Evolutionary conservation across 345 rosid species (phyloP).

Genomic region (Arabis hirsuta): DNA sequence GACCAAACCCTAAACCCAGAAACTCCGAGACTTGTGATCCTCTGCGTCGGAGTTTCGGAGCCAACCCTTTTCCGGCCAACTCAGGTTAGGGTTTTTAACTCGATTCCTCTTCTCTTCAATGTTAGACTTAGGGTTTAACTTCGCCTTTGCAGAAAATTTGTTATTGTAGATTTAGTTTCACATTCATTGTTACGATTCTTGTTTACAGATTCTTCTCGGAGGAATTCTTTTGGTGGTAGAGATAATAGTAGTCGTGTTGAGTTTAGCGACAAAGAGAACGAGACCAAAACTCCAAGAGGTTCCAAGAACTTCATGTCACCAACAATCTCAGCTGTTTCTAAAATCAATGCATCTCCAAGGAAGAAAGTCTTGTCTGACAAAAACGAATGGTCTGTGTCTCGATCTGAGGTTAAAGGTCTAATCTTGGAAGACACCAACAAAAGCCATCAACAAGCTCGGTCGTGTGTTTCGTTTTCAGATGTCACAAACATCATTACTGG

Average conservation of each 20-base stretch:
- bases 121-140: neutral
- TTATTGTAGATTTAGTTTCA: neutral
- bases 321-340: conserved; percentile 84
- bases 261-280: conserved; percentile 66
- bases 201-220: conserved; percentile 48
- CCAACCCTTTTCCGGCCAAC: conserved; percentile 52
- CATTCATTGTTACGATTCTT: neutral
- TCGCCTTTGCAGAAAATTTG: neutral
- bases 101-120: neutral
- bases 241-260: conserved; percentile 47
- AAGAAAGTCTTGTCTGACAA: conserved; percentile 71
- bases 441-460: conserved; percentile 36
- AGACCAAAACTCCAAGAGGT: conserved; percentile 51
- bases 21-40: conserved; percentile 62
- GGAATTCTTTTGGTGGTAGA: conserved; percentile 49
- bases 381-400: conserved; percentile 48
- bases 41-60: conserved; percentile 70
- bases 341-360: conserved; percentile 70
- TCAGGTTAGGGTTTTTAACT: conserved; percentile 50
- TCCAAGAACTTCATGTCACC: conserved; percentile 88
- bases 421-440: conserved; percentile 44
- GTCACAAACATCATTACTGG: conserved; percentile 37
- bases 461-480: conserved; percentile 55
- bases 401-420: conserved; percentile 49
- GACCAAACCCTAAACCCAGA: conserved; percentile 54